These are phyloP conservation scores for Euphorbia tirucalli DNA, from an alignment of 345 rosid genomes.

Conservation along the genomic window DNA sequence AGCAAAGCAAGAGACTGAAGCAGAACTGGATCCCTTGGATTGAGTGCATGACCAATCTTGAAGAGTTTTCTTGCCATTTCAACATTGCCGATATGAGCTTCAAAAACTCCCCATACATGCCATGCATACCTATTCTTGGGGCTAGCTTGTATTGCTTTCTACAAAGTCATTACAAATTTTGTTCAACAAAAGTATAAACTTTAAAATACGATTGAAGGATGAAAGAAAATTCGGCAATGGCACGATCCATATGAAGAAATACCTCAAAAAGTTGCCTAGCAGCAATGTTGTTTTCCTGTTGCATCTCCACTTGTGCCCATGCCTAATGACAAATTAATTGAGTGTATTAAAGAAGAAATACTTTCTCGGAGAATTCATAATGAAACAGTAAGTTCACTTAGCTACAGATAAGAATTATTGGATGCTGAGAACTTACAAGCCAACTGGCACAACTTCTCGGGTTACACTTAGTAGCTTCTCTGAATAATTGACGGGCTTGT, in stretches of 20 bases:
- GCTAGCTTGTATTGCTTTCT: slow-evolving; percentile 95
- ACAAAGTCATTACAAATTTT: slow-evolving; percentile 9
- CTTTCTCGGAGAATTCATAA: background rate
- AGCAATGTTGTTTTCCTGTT: slow-evolving; percentile 63
- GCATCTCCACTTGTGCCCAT: slow-evolving; percentile 94
- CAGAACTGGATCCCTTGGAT: slow-evolving; percentile 92
- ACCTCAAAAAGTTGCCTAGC: slow-evolving; percentile 94
- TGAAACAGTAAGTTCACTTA: background rate
- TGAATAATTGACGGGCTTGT: slow-evolving; percentile 78
- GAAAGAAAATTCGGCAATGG: background rate
- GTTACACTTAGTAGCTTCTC: slow-evolving; percentile 84
- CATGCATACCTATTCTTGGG: slow-evolving; percentile 95
- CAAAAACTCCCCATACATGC: slow-evolving; percentile 97
- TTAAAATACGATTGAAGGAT: too few relatives aligned
- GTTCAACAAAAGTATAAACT: background rate
- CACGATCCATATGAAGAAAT: slow-evolving; percentile 11
- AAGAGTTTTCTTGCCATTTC: slow-evolving; percentile 81
- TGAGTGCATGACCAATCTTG: slow-evolving; percentile 85
- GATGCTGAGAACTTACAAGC: slow-evolving; percentile 67
- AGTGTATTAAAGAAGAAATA: slow-evolving; percentile 14
- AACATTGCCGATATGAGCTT: slow-evolving; percentile 62
- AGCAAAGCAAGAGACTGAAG: slow-evolving; percentile 89
- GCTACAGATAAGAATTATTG: background rate
- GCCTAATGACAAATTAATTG: slow-evolving; percentile 47
- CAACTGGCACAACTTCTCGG: slow-evolving; percentile 97